Percentiles rank a stretch among this genome's conserved stretches.
Conservation (phyloP, 495 filamentous ascomycete genomes). For the Hypoxylon fuscum region DNA sequence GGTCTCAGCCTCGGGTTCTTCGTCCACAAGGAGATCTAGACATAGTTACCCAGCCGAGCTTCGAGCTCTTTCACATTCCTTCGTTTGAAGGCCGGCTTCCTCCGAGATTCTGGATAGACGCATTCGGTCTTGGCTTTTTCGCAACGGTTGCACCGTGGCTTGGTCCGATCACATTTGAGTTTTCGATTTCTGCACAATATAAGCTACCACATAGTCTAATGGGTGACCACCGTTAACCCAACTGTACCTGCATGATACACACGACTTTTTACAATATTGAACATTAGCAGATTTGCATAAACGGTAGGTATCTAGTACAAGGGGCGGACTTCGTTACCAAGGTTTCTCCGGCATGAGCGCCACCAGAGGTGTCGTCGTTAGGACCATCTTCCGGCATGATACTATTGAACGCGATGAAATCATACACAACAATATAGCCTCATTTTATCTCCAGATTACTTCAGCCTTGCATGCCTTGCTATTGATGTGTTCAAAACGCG, state of each 20-base stretch:
- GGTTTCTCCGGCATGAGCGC: conserved; percentile 30
- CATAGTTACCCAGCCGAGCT: conserved; percentile 72
- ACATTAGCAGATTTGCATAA: conserved; percentile 22
- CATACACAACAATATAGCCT: conserved; percentile 1
- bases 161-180: conserved; percentile 71
- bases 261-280: conserved; percentile 33
- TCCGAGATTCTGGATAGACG: conserved; percentile 81
- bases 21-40: background rate
- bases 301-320: too few species aligned
- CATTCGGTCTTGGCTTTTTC: conserved; percentile 74
- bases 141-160: conserved; percentile 79
- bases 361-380: conserved; percentile 8
- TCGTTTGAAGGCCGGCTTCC: conserved; percentile 88
- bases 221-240: background rate
- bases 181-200: conserved; percentile 68
- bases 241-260: conserved; percentile 59
- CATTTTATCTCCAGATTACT: background rate
- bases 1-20: conserved; percentile 9
- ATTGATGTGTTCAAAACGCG: background rate
- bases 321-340: conserved; percentile 32
- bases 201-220: conserved; percentile 18
- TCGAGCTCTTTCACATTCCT: conserved; percentile 88
- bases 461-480: background rate
- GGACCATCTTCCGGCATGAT: conserved; percentile 38
- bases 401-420: background rate